Evolutionary conservation across 768 basidiomycete genomes (phyloP).

Genomic region (Tylopilus plumbeoviolaceoides): DNA sequence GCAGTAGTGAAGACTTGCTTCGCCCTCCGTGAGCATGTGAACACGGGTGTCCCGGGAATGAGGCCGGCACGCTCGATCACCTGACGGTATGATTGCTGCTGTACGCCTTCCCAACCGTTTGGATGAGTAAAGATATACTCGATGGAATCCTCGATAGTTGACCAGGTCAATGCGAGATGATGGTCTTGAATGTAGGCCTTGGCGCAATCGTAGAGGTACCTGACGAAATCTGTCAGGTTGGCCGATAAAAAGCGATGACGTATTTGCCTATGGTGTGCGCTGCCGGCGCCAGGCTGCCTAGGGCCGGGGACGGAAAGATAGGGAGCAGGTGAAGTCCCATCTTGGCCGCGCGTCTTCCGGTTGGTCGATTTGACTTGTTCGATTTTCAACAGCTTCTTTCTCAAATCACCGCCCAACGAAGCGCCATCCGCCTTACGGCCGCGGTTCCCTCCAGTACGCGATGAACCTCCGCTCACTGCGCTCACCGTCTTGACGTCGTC

Average conservation of each 20-base stretch:
- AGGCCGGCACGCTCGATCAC: constrained; percentile 1
- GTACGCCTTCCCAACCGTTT: constrained; percentile 7
- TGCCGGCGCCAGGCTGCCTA: too few relatives aligned
- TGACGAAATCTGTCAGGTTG: neutral
- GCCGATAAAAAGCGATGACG: too few relatives aligned
- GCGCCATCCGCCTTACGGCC: constrained; percentile 39
- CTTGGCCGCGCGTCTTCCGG: constrained; percentile 55
- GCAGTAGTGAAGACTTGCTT: neutral
- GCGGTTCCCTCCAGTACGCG: constrained; percentile 34
- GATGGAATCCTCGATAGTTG: constrained; percentile 3
- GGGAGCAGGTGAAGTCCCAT: constrained; percentile 47
- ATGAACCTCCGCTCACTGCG: constrained; percentile 24
- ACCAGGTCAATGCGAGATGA: neutral
- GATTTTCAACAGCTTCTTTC: constrained; percentile 78
- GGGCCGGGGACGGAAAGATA: too few relatives aligned
- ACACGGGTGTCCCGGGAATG: constrained; percentile 6
- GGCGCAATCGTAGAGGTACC: neutral
- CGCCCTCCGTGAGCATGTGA: neutral
- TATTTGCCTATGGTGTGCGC: too few relatives aligned
- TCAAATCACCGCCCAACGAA: constrained; percentile 54
- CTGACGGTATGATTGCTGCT: constrained; percentile 16
- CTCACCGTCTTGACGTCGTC: constrained; percentile 38
- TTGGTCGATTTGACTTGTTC: constrained; percentile 72
- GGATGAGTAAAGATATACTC: constrained; percentile 22
- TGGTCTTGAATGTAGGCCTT: neutral